Base-by-base conservation (phyloP, 345 rosid species). In the Pistacia integerrima region DNA sequence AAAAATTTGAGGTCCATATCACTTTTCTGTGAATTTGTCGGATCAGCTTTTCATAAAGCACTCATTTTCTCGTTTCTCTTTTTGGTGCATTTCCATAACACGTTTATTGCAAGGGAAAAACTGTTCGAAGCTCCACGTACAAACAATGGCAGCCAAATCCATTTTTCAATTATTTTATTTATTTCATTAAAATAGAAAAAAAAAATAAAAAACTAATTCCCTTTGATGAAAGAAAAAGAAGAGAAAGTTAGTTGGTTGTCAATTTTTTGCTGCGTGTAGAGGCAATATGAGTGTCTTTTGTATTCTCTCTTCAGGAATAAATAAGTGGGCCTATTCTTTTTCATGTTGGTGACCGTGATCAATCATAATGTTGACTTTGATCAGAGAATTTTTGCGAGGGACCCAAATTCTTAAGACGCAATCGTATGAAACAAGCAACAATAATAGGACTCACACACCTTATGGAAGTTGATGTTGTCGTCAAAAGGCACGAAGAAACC, bases 391-490 rank as follows among this genome's bases (percentile, higher is more conserved):
- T 82, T 69, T 46, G 12, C 3, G 14, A 35, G 87, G 86, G 89
- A 55, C 85, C 91, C 86, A 49, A 54, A 16, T 8, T 6, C 5
- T 38, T 38, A 38, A 25, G n/a, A 17, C n/a, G 67, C 56, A 62
- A 74, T 77, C 84, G 80, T 87, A 63, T 0, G 56, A 51, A 79
- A 54, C 46, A 85, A 87, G 89, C 77, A 74, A 76, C 3, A 60
- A 35, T 8, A 16, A 30, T 30, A 30, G 3, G 33, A 61, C 20
- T 61, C 18, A 30, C 38, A 63, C 70, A 96, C 99, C 97, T 96
- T 93, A 89, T 96, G 99, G 70, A 96, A 93, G 87, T 93, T 96
- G 91, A 93, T 93, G 77, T 96, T 96, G 86, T 96, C 98, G 81
- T 96, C 99, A 67, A 96, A 96, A 57, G 99, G 99, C 70, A 96